Percentiles rank a stretch among this genome's conserved stretches.
Evolutionary conservation across 768 basidiomycete genomes (phyloP).

Genomic region (Boletus pseudopeckii): DNA sequence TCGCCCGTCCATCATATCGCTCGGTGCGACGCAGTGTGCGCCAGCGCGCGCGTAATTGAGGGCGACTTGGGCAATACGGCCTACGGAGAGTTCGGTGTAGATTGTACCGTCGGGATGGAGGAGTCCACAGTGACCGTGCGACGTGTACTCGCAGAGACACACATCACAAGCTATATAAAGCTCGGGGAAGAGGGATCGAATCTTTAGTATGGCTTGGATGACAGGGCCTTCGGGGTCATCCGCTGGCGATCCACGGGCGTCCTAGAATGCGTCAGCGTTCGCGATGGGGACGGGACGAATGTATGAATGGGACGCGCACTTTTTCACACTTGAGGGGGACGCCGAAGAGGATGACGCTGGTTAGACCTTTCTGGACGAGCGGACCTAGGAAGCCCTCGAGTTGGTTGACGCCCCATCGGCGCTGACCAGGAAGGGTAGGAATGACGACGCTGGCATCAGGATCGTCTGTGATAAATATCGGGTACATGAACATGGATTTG

Average conservation of each 20-base stretch:
- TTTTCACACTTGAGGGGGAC: conserved; percentile 81
- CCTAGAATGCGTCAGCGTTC: conserved; percentile 43
- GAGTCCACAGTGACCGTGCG: conserved; percentile 94
- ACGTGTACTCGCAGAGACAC: conserved; percentile 99
- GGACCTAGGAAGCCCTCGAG: conserved; percentile 86
- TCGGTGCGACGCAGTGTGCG: conserved; percentile 97
- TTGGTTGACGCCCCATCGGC: conserved; percentile 92
- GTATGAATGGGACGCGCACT: conserved; percentile 37
- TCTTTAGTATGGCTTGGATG: conserved; percentile 82
- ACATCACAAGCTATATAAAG: conserved; percentile 94
- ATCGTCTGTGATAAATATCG: conserved; percentile 97
- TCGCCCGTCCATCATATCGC: conserved; percentile 99
- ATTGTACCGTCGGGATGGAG: conserved; percentile 74
- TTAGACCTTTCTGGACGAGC: conserved; percentile 83
- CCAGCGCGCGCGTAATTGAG: conserved; percentile 90
- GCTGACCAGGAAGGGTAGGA: conserved; percentile 76
- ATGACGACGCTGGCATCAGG: conserved; percentile 81
- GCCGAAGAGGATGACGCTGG: conserved; percentile 92
- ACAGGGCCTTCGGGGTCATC: conserved; percentile 91
- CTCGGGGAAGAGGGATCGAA: conserved; percentile 73
- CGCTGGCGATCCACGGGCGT: conserved; percentile 78
- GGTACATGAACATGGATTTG: conserved; percentile 98
- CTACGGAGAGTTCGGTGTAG: conserved; percentile 70
- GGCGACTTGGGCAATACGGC: conserved; percentile 90
- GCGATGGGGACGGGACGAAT: background rate